Evolutionary conservation across 805 yeast species (phyloP), one percentile per base, ranked within the genome.

Genomic region (Yamadazyma sp.): DNA sequence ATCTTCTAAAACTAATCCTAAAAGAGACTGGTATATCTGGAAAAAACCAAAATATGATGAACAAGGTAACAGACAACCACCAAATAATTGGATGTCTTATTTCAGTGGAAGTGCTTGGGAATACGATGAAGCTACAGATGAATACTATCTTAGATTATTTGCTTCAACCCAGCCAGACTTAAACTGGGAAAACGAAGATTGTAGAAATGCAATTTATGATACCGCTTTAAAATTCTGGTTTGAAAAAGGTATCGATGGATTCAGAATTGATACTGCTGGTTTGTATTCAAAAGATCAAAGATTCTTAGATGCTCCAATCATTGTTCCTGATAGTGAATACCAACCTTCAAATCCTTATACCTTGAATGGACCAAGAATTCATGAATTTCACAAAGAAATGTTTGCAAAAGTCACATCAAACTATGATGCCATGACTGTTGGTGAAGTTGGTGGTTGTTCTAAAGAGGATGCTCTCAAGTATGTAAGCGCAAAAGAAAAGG

Each of bases 1-100:
- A 36, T 60, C 73, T 5, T 69, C 77, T 12, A 67, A 60, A 46
- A 56, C 63, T 32, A 73, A 70, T 52, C 70, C 79, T 5, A 76
- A 77, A 58, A 65, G 82, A 50, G 79, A 77, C 53, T 76, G 80
- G 80, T 75, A 74, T 55, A 61, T 73, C 41, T 77, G 82, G 82
- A 71, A 63, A 45, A 70, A 72, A 21, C 65, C 76, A 20, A 64
- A 53, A 30, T 67, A 61, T 48, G 76, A 70, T 40, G 58, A 52
- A 13, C 49, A 62, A n/a, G 80, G 80, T 17, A 64, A 62, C 33
- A 65, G 78, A 46, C 65, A 56, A 13, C 78, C 79, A 6, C 80
- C 81, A 14, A 76, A 69, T 55, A 77, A 76, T 56, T 76, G 81
- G 81, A 47, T 48, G 22, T 68, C 78, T 4, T 58, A 56, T 46